Evolutionary conservation across 2,329 filamentous ascomycete species (phyloP).

Genomic region (Diaporthe caulivora): DNA sequence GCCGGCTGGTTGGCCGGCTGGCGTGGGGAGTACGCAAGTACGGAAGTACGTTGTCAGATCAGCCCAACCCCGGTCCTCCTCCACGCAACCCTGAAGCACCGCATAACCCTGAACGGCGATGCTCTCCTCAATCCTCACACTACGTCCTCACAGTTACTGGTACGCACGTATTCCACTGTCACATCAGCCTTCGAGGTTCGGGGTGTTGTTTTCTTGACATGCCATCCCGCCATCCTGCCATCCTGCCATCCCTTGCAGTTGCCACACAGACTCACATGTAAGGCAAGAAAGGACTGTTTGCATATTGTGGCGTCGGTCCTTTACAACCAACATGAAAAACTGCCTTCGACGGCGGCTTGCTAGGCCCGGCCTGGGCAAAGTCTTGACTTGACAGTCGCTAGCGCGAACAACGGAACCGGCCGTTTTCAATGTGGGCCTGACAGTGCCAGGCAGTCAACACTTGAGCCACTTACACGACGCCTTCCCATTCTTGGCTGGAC

Average conservation of each 20-base stretch:
- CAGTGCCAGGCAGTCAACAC: neutral
- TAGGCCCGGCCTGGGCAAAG: slow-evolving; percentile 11
- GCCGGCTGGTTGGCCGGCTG: neutral
- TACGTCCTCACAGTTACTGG: too few species aligned
- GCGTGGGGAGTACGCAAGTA: neutral
- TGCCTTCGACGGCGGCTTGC: slow-evolving; percentile 25
- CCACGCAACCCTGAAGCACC: neutral
- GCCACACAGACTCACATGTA: slow-evolving; percentile 30
- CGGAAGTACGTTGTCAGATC: too few species aligned
- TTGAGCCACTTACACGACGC: neutral
- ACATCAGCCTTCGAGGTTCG: neutral
- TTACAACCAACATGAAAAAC: slow-evolving; percentile 25
- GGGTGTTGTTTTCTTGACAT: neutral
- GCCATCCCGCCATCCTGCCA: slow-evolving; percentile 5
- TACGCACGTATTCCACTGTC: neutral
- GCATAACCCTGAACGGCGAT: neutral
- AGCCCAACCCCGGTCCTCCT: neutral
- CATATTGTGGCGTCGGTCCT: slow-evolving; percentile 27
- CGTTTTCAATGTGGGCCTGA: slow-evolving; percentile 28
- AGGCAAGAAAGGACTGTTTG: slow-evolving; percentile 8
- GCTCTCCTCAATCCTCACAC: neutral
- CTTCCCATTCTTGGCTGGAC: neutral
- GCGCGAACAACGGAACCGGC: slow-evolving; percentile 35
- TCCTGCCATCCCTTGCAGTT: slow-evolving; percentile 21
- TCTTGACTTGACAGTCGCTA: slow-evolving; percentile 20